Evolutionary conservation across 352 stramenopile species (phyloP).

Genomic region (Pythium oligandrum): DNA sequence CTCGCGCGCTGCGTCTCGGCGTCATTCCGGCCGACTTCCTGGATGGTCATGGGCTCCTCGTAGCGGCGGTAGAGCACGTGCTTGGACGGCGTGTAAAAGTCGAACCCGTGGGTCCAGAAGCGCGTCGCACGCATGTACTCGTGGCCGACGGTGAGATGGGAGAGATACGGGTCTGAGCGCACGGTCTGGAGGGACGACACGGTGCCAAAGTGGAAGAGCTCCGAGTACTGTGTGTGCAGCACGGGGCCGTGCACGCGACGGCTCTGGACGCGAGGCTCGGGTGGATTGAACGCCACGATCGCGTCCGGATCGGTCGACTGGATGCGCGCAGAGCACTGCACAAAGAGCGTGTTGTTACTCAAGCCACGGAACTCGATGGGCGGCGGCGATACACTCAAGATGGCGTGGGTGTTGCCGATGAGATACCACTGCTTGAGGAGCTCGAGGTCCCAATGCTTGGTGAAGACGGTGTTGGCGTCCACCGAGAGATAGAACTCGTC

Average conservation of each 20-base stretch:
- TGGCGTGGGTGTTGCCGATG: slow-evolving; percentile 74
- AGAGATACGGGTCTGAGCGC: slow-evolving; percentile 69
- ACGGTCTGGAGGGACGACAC: slow-evolving; percentile 50
- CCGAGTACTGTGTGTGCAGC: slow-evolving; percentile 75
- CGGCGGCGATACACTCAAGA: slow-evolving; percentile 69
- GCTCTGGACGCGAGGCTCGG: slow-evolving; percentile 29
- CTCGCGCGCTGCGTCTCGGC: slow-evolving; percentile 22
- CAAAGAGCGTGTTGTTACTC: slow-evolving; percentile 33
- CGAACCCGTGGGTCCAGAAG: slow-evolving; percentile 84
- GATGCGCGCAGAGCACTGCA: slow-evolving; percentile 82
- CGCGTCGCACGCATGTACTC: slow-evolving; percentile 76
- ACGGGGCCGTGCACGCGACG: slow-evolving; percentile 31
- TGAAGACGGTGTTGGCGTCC: slow-evolving; percentile 63
- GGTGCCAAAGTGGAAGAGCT: slow-evolving; percentile 77
- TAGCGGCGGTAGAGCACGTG: slow-evolving; percentile 69
- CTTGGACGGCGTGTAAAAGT: slow-evolving; percentile 75
- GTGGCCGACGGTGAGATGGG: slow-evolving; percentile 49
- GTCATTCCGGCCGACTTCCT: slow-evolving; percentile 19
- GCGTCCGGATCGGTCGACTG: slow-evolving; percentile 54
- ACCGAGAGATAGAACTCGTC: slow-evolving; percentile 76
- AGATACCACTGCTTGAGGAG: slow-evolving; percentile 80
- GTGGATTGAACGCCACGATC: slow-evolving; percentile 76
- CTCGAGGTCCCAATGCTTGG: slow-evolving; percentile 61
- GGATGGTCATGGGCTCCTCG: slow-evolving; percentile 30
- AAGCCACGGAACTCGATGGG: slow-evolving; percentile 38